Evolutionary conservation across 495 filamentous ascomycete genomes (phyloP).

Genomic region (Daldinia grandis): DNA sequence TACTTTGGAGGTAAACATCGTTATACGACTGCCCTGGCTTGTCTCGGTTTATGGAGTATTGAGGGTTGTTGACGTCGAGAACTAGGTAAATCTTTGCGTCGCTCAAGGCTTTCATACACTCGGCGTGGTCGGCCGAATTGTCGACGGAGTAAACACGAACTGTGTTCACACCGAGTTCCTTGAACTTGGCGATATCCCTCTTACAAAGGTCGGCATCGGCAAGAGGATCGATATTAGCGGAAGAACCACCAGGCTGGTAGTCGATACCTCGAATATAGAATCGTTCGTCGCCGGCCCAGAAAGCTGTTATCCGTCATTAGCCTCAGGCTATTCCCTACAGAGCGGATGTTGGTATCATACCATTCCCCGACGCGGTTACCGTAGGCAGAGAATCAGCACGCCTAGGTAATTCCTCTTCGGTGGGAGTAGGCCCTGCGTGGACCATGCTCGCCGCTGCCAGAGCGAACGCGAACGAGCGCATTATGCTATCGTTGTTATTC

Average conservation of each 20-base stretch:
- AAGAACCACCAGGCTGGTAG: conserved; percentile 93
- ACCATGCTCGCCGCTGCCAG: conserved; percentile 65
- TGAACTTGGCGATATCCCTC: conserved; percentile 85
- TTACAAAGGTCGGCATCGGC: conserved; percentile 74
- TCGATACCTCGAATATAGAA: conserved; percentile 97
- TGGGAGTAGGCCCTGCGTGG: conserved; percentile 64
- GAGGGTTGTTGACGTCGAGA: conserved; percentile 73
- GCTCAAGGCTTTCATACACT: conserved; percentile 82
- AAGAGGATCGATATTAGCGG: conserved; percentile 79
- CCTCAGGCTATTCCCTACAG: neutral
- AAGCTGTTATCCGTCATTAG: conserved; percentile 63
- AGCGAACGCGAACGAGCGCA: conserved; percentile 65
- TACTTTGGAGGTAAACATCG: conserved; percentile 85
- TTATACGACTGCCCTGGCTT: conserved; percentile 86
- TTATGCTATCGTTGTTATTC: conserved; percentile 47
- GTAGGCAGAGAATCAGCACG: conserved; percentile 51
- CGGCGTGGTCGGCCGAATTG: conserved; percentile 82
- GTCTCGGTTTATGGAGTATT: conserved; percentile 81
- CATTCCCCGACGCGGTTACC: conserved; percentile 59
- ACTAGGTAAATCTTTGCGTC: conserved; percentile 92
- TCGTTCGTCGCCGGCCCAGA: conserved; percentile 81
- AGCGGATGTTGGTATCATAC: conserved; percentile 36
- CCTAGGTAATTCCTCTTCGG: conserved; percentile 65
- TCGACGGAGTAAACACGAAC: conserved; percentile 94
- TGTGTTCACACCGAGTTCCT: conserved; percentile 87